Percentiles rank a stretch among this genome's conserved stretches.
phyloP scores from a whole-genome alignment of 2,329 filamentous ascomycete genomes.

The Colletotrichum noveboracense region DNA sequence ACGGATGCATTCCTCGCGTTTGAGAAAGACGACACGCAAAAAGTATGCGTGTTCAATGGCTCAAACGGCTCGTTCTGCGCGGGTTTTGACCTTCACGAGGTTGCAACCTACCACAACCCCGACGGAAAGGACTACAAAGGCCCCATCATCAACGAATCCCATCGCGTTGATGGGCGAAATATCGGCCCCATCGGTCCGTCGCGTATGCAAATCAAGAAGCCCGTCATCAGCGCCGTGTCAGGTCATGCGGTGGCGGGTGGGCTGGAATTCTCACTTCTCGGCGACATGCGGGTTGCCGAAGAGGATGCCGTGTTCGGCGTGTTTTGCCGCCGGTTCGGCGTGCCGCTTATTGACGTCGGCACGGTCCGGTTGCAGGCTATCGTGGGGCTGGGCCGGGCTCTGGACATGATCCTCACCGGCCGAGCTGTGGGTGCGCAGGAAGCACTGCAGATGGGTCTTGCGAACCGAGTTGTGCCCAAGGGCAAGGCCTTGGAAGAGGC shows the following conservation, averaged over 20 bases:
- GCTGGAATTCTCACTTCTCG: conserved; percentile 54
- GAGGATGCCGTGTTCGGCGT: conserved; percentile 59
- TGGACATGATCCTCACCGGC: conserved; percentile 64
- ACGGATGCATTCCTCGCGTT: conserved; percentile 53
- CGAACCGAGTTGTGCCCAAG: conserved; percentile 55
- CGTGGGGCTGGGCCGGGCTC: conserved; percentile 55
- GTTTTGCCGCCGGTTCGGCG: conserved; percentile 54
- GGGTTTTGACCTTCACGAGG: conserved; percentile 55
- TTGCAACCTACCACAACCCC: conserved; percentile 30
- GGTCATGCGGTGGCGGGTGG: conserved; percentile 61
- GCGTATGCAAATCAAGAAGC: conserved; percentile 53
- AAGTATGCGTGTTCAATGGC: conserved; percentile 57
- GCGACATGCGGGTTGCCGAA: conserved; percentile 58
- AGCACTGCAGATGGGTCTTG: conserved; percentile 56
- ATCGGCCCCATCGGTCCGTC: conserved; percentile 58
- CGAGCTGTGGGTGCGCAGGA: conserved; percentile 52
- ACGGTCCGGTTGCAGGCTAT: conserved; percentile 57
- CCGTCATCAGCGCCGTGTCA: conserved; percentile 55
- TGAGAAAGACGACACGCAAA: conserved; percentile 53
- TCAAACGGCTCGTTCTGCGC: conserved; percentile 54
- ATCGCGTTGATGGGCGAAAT: conserved; percentile 25
- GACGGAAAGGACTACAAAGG: neutral
- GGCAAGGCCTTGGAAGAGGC: conserved; percentile 56
- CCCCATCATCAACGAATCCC: conserved; percentile 4
- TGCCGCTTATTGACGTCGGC: conserved; percentile 43